Base-by-base conservation (phyloP, 1,139 yeast genomes). In the Hansenula sp. region DNA sequence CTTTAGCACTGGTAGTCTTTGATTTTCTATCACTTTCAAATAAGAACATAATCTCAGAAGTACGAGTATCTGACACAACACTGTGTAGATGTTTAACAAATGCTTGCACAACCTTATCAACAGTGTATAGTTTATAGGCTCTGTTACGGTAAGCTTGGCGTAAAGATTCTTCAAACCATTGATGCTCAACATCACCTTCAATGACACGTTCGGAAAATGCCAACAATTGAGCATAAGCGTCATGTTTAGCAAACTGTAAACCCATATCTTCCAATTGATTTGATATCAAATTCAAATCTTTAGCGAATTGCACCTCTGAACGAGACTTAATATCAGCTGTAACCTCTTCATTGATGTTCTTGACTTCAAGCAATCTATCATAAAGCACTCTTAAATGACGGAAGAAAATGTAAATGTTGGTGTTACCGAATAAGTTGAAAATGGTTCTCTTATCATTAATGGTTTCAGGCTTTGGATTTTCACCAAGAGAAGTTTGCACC, bases 61-160 rank as follows among this genome's bases (percentile, higher is more conserved):
- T 79, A 58, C 81, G 86, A n/a, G 76, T 63, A 59, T 92, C 98
- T 10, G 88, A 75, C 32, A 90, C 74, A 54, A 90, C 76, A 10
- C 75, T 59, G 40, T 90, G 96, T 61, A 89, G 77, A 61, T 92
- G 96, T 61, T 92, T 92, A 20, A 89, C 89, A 58, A 92, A 68
- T 7, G 95, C 82, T 59, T 88, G 96, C 17, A 89, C 79, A 32
- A 92, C 95, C 65, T 92, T 92, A 61, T 92, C 98, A 47, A 92
- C 75, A 3, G 98, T 92, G 65, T 90, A 92, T 41, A 92, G 66
- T 61, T 87, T 88, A 68, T 86, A 94, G 0, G 97, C 98, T 50
- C 81, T 82, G 64, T 92, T 94, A 55, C 94, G 79, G 67, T 87
- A 92, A 0, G 95, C 97, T 68, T 90, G 97, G 50, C 99, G 87